Base-by-base conservation (phyloP, 2,329 filamentous ascomycete genomes). In the Blastomyces gilchristii region DNA sequence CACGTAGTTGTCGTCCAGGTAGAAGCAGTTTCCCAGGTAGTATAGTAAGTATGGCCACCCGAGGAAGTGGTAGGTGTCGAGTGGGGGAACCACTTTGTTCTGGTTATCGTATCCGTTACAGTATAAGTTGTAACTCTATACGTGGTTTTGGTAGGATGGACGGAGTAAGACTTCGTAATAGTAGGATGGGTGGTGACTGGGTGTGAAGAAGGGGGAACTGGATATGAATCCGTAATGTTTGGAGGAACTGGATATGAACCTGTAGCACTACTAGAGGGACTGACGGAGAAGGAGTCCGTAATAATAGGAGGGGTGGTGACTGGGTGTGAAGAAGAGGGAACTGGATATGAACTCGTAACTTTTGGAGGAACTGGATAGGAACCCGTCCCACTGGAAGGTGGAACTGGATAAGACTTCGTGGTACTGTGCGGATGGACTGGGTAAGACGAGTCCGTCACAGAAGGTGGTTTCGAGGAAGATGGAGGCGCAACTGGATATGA, bases 51-150 rank as follows among this genome's bases (percentile, higher is more conserved):
- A 47, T 67, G 69, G 25, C 68, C 67, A 25, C 65, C 63, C 7
- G 66, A 53, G 18, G 70, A 70, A 50, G 66, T 68, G 45, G 74
- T 63, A 11, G 72, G 63, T 41, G 70, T 73, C n/a, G 72, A 74
- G 65, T 69, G 72, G n/a, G 73, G 73, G 47, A 74, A 68, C 54
- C 71, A 74, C 3, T 65, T 70, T 5, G 72, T 74, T 54, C 61
- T 67, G 43, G 71, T 72, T 63, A 72, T 69, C 45, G 67, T 72
- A 56, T 71, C 12, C 2, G 41, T 16, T 18, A 45, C 41, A n/a
- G 28, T 28, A 28, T 2, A 28, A 28, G 28, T 28, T 28, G 28
- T 28, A 28, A 28, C 28, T 28, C 2, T 28, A 4, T 28, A 28
- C 3, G 28, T 28, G 3, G 28, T 28, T 28, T 28, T 4, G 28